Conservation (phyloP, 805 yeast genomes). For the Zygosaccharomyces rouxii region DNA sequence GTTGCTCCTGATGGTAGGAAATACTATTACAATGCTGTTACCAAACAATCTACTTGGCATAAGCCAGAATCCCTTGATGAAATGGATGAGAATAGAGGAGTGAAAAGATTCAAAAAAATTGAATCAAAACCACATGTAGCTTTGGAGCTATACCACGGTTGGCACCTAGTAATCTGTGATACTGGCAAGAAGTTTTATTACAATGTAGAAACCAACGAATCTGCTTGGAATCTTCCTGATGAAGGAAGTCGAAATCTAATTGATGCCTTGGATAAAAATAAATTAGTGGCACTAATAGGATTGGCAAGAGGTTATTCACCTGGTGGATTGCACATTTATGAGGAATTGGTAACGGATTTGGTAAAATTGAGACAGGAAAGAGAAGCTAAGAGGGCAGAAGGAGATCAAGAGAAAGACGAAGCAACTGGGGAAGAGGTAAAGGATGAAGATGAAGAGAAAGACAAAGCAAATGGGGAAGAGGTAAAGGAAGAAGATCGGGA, state of each 20-base stretch:
- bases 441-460: slow-evolving; percentile 7
- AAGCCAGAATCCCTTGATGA: slow-evolving; percentile 28
- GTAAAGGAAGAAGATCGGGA: slow-evolving; percentile 10
- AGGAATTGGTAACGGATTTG: slow-evolving; percentile 16
- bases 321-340: slow-evolving; percentile 16
- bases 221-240: slow-evolving; percentile 39
- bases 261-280: slow-evolving; percentile 29
- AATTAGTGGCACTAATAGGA: slow-evolving; percentile 23
- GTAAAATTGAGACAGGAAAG: slow-evolving; percentile 6
- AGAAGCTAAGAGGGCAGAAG: slow-evolving; percentile 11
- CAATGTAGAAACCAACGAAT: slow-evolving; percentile 28
- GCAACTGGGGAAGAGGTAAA: slow-evolving; percentile 3
- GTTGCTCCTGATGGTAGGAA: slow-evolving; percentile 37
- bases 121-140: slow-evolving; percentile 16
- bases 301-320: slow-evolving; percentile 24
- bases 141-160: slow-evolving; percentile 29
- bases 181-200: slow-evolving; percentile 43
- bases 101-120: slow-evolving; percentile 9
- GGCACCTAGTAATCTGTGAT: slow-evolving; percentile 42
- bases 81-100: background rate
- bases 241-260: slow-evolving; percentile 27
- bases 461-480: slow-evolving; percentile 7
- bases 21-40: slow-evolving; percentile 38
- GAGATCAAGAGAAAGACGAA: slow-evolving; percentile 6
- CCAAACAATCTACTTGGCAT: slow-evolving; percentile 39